These are phyloP conservation scores for Pleurotus salmoneostramineus DNA, from an alignment of 768 basidiomycete species.

Conservation along the genomic window DNA sequence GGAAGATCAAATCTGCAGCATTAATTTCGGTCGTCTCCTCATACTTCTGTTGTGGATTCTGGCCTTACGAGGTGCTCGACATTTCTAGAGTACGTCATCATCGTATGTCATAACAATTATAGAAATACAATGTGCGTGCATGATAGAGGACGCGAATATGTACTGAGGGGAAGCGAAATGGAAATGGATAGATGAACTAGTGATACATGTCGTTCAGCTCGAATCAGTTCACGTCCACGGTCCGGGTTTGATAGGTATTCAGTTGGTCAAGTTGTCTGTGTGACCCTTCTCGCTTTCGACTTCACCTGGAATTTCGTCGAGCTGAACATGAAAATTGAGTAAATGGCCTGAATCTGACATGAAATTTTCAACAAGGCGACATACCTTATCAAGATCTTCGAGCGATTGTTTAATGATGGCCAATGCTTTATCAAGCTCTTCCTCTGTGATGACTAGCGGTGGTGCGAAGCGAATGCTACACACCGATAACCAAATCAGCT, in stretches of 20 bases:
- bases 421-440: constrained; percentile 73
- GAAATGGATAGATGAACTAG: background rate
- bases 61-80: constrained; percentile 68
- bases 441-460: constrained; percentile 90
- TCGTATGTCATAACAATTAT: background rate
- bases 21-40: constrained; percentile 55
- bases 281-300: constrained; percentile 59
- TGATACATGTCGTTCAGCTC: background rate
- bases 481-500: background rate
- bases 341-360: background rate
- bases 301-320: constrained; percentile 18
- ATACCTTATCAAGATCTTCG: constrained; percentile 74
- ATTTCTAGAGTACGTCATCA: constrained; percentile 15
- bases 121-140: background rate
- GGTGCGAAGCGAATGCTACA: constrained; percentile 93
- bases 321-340: constrained; percentile 3
- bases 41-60: constrained; percentile 22
- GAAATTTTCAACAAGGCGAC: constrained; percentile 13
- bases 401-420: constrained; percentile 74
- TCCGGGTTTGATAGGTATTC: constrained; percentile 10
- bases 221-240: background rate
- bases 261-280: constrained; percentile 25
- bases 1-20: constrained; percentile 42
- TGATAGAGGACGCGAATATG: background rate
- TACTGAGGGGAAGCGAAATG: background rate